Conservation (phyloP, 345 rosid species). For the Lagerstroemia speciosa region DNA sequence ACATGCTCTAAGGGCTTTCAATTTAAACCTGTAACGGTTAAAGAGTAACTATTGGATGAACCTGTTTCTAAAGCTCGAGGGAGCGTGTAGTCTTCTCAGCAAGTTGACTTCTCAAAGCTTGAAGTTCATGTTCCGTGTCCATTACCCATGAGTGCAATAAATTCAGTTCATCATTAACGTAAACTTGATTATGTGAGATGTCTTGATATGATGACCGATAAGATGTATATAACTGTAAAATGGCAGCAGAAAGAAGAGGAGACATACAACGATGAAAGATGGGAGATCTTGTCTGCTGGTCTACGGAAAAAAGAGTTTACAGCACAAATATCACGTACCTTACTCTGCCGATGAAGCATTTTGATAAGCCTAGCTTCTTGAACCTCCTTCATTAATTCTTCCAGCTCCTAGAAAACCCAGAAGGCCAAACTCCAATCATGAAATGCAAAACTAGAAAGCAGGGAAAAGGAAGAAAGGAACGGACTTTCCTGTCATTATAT, state of each 20-base stretch:
- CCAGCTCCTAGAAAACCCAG: slow-evolving; percentile 60
- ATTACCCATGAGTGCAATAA: slow-evolving; percentile 43
- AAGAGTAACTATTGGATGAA: slow-evolving; percentile 2
- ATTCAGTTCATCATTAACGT: background rate
- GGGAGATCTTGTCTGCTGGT: background rate
- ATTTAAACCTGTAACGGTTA: background rate
- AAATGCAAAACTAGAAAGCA: background rate
- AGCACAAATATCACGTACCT: slow-evolving; percentile 33
- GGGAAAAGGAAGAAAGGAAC: background rate
- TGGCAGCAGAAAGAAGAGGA: background rate
- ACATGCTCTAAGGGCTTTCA: background rate
- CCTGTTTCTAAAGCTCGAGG: slow-evolving; percentile 71
- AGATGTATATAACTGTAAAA: background rate
- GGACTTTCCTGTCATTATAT: background rate
- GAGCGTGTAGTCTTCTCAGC: slow-evolving; percentile 68
- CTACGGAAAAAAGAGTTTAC: background rate
- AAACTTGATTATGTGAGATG: background rate
- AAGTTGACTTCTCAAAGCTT: slow-evolving; percentile 71
- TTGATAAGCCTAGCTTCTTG: slow-evolving; percentile 97
- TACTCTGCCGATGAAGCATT: slow-evolving; percentile 98
- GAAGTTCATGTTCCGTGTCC: slow-evolving; percentile 93
- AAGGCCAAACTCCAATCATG: background rate
- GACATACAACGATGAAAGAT: too few species aligned
- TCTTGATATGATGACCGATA: background rate
- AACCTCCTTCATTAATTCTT: slow-evolving; percentile 95